phyloP scores from a whole-genome alignment of 1,284 basidiomycete species.

The Ustilago vetiveriae region DNA sequence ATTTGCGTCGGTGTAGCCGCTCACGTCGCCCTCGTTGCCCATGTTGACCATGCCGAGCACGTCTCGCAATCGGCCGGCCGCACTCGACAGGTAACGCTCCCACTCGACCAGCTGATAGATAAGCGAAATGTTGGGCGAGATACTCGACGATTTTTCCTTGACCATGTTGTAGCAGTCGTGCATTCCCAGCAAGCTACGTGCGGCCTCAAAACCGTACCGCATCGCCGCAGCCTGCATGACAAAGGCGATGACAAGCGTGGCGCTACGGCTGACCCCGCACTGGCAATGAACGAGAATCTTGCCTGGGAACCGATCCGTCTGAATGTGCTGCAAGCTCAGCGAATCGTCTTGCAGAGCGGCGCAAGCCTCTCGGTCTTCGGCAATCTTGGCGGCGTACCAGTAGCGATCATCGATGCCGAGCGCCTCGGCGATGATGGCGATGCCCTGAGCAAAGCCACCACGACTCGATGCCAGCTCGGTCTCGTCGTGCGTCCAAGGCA shows the following conservation, averaged over 20 bases:
- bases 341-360: slow-evolving; percentile 70
- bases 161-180: slow-evolving; percentile 91
- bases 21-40: neutral
- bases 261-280: slow-evolving; percentile 93
- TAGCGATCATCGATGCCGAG: slow-evolving; percentile 74
- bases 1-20: neutral
- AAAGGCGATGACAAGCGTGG: slow-evolving; percentile 89
- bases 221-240: slow-evolving; percentile 91
- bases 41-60: slow-evolving; percentile 17
- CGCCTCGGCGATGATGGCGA: slow-evolving; percentile 57
- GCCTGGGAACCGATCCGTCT: slow-evolving; percentile 23
- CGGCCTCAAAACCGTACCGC: slow-evolving; percentile 69
- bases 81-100: slow-evolving; percentile 76
- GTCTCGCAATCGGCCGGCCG: slow-evolving; percentile 42
- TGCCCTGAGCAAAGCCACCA: slow-evolving; percentile 58
- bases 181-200: slow-evolving; percentile 73
- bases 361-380: slow-evolving; percentile 68
- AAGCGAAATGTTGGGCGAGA: slow-evolving; percentile 83
- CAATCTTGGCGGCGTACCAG: slow-evolving; percentile 65
- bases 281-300: slow-evolving; percentile 71
- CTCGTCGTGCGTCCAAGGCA: slow-evolving; percentile 84
- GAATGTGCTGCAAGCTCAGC: slow-evolving; percentile 21
- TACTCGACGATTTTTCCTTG: slow-evolving; percentile 55
- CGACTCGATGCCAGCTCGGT: slow-evolving; percentile 49
- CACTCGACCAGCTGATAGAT: slow-evolving; percentile 97